phyloP scores from a whole-genome alignment of 768 basidiomycete genomes.

The Xanthoconium purpureum region DNA sequence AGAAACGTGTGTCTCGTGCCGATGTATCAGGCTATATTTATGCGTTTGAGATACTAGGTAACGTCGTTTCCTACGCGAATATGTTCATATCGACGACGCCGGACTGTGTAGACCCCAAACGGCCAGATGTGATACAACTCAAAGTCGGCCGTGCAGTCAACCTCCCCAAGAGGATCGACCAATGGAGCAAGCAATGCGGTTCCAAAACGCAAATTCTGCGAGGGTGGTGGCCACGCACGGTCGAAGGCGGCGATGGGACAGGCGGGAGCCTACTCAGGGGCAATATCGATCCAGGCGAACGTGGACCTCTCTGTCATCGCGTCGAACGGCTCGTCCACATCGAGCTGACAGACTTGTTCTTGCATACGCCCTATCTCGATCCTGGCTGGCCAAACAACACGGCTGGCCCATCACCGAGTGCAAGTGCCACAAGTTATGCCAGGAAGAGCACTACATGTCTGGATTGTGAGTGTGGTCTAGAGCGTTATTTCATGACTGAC shows the following conservation, averaged over 20 bases:
- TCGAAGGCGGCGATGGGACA: slow-evolving; percentile 38
- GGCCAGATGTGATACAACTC: slow-evolving; percentile 49
- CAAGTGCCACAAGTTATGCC: slow-evolving; percentile 3
- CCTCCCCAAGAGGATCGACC: slow-evolving; percentile 65
- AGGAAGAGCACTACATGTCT: slow-evolving; percentile 31
- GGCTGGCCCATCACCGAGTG: slow-evolving; percentile 16
- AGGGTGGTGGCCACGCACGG: slow-evolving; percentile 68
- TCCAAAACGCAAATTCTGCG: slow-evolving; percentile 72
- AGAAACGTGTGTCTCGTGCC: slow-evolving; percentile 46
- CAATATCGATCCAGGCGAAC: slow-evolving; percentile 56
- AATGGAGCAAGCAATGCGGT: slow-evolving; percentile 81
- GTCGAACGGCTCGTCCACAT: slow-evolving; percentile 78
- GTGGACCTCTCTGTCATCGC: slow-evolving; percentile 67
- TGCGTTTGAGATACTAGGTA: slow-evolving; percentile 75
- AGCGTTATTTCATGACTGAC: slow-evolving; percentile 3
- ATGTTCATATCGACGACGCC: slow-evolving; percentile 4
- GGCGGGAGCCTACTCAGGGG: slow-evolving; percentile 58
- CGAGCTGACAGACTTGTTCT: slow-evolving; percentile 68
- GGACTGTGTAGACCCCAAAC: slow-evolving; percentile 27
- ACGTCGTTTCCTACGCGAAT: slow-evolving; percentile 2
- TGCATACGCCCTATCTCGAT: slow-evolving; percentile 58
- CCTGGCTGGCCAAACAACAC: slow-evolving; percentile 42
- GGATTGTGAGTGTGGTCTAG: slow-evolving; percentile 41
- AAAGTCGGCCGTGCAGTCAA: slow-evolving; percentile 82
- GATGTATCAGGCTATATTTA: slow-evolving; percentile 81